Conservation (phyloP, 208 protist species). For the Polymyxa betae region DNA sequence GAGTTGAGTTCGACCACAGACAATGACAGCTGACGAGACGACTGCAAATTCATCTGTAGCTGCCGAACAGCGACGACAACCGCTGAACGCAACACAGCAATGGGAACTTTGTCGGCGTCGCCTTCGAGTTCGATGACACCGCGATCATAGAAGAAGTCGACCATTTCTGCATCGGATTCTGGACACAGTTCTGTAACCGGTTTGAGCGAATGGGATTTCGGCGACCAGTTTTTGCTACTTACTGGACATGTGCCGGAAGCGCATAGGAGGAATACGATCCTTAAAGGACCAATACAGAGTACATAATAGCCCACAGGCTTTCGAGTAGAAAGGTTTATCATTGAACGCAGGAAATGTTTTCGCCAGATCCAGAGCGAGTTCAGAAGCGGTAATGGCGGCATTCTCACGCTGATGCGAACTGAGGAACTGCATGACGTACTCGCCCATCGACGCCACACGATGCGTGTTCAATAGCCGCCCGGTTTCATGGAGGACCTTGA, state of each 20-base stretch:
- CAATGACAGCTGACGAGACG: neutral
- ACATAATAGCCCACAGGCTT: neutral
- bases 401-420: too few species aligned
- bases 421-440: too few species aligned
- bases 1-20: neutral
- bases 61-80: neutral
- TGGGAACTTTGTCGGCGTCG: neutral
- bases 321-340: neutral
- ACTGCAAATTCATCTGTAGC: neutral
- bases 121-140: neutral
- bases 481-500: neutral
- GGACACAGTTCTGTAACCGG: neutral
- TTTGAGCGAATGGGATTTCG: neutral
- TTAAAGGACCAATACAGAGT: slow-evolving; percentile 19
- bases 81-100: neutral
- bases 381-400: neutral
- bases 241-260: neutral
- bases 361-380: neutral
- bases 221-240: too few species aligned
- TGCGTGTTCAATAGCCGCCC: neutral
- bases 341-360: slow-evolving; percentile 29
- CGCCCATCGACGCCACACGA: neutral
- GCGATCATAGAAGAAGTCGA: slow-evolving; percentile 13
- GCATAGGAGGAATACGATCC: neutral
- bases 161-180: neutral